These are phyloP conservation scores for Fomitiporia mediterranea DNA, from an alignment of 1,284 basidiomycete species.

Conservation along the genomic window DNA sequence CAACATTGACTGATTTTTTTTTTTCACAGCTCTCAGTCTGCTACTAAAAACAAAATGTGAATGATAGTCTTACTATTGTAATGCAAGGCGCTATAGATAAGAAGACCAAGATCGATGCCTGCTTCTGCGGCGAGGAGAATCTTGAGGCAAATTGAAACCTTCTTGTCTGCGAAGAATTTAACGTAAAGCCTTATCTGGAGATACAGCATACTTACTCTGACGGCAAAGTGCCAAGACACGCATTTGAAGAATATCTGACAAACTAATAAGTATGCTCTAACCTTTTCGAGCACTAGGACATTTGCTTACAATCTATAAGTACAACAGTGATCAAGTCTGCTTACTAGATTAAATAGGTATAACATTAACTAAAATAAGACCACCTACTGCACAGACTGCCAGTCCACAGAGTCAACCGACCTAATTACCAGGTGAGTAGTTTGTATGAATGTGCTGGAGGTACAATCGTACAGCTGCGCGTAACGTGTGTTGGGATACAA, in stretches of 20 bases:
- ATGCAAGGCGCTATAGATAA: neutral
- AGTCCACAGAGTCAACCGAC: neutral
- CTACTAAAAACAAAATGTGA: neutral
- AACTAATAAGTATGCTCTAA: neutral
- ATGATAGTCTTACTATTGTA: neutral
- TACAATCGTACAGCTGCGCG: neutral
- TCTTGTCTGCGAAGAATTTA: neutral
- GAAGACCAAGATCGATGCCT: neutral
- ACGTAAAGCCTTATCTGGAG: too few relatives aligned
- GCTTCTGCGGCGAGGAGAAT: neutral
- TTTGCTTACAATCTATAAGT: neutral
- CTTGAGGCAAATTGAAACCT: neutral
- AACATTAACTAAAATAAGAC: neutral
- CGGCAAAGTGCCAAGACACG: slow-evolving; percentile 12
- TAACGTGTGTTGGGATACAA: neutral
- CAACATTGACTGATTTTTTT: too few relatives aligned
- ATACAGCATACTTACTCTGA: neutral
- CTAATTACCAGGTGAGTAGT: neutral
- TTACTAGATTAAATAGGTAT: neutral
- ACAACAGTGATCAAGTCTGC: neutral
- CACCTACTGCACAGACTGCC: neutral
- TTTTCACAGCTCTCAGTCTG: too few relatives aligned
- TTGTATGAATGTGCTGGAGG: neutral
- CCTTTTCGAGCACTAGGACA: neutral
- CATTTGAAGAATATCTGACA: slow-evolving; percentile 9